Evolutionary conservation across 768 basidiomycete genomes (phyloP), one percentile per base, ranked within the genome.

Genomic region (Peribolospora baueri): DNA sequence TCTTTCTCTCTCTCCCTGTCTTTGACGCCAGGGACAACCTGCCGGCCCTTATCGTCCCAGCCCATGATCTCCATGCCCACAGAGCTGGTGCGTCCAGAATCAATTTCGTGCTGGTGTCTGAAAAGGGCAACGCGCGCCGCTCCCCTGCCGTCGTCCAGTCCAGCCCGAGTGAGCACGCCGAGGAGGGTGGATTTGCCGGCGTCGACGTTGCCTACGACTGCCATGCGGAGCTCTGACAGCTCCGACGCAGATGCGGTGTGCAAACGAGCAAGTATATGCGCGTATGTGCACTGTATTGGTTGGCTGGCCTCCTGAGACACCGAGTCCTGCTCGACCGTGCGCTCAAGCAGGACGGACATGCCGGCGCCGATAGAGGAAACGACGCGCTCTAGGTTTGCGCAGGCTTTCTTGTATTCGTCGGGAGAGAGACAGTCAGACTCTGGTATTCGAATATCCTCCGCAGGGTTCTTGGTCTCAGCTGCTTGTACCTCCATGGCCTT

Each of bases 81-180:
- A 58, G 83, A 86, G 0, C 57, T 59, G 0, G 93, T 98, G 52
- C 93, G 72, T 5, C 91, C 91, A 14, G 82, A 87, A 70, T 97
- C 93, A 53, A 95, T 73, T 68, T 98, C 93, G 64, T 98, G 93
- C 66, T 95, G 93, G 66, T 98, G 93, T 54, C 91, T 74, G 68
- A 97, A 97, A 6, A 98, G 70, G 3, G 80, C 79, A 4, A 95
- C 82, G 53, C 91, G 82, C 0, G 70, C 68, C 48, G 59, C 43
- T 1, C 56, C 67, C 47, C 63, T 55, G 7, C 59, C 59, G 42
- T 61, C 63, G 51, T 62, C 64, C 40, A 66, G 59, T 61, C 60
- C 71, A 74, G 88, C 91, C 66, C 88, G 74, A n/a, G 91, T 97
- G 8, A 98, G 70, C 6, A 97, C 93, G 50, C 90, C 90, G 13